Evolutionary conservation across 345 rosid species (phyloP), one percentile per base, ranked within the genome.

Genomic region (Gynandropsis gynandra): DNA sequence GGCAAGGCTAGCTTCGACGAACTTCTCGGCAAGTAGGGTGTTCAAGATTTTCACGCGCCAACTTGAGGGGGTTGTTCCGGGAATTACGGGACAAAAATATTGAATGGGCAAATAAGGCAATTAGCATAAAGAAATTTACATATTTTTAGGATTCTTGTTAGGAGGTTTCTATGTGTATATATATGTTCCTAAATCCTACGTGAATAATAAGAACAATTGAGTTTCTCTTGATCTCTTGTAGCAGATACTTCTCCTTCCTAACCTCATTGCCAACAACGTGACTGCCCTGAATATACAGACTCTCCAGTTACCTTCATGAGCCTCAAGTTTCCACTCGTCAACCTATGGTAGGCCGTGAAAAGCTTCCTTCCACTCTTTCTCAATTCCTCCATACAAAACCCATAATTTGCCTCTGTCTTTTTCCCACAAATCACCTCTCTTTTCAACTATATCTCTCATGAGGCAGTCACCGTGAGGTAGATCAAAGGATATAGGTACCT

Each of bases 181-280:
- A n/a, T n/a, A n/a, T n/a, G n/a, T n/a, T n/a, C n/a, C n/a, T n/a
- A n/a, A n/a, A n/a, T n/a, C n/a, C n/a, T n/a, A n/a, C n/a, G n/a
- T n/a, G n/a, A n/a, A n/a, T n/a, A n/a, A n/a, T n/a, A n/a, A n/a
- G n/a, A n/a, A n/a, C n/a, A n/a, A n/a, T n/a, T n/a, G n/a, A n/a
- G n/a, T n/a, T n/a, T n/a, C n/a, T n/a, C n/a, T n/a, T n/a, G n/a
- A n/a, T n/a, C n/a, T n/a, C n/a, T n/a, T n/a, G n/a, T n/a, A n/a
- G n/a, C n/a, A n/a, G n/a, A n/a, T n/a, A 58, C 98, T 92, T 66
- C 98, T 77, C 76, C 97, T 76, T 40, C 97, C 97, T 65, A 92
- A 72, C 70, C 73, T 65, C 79, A 65, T 72, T 0, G 95, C 98
- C 50, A 92, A 56, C 16, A 82, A 67, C 14, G 82, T 78, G 47